A percentile compares a stretch with the other conserved stretches of the same genome.
phyloP scores from a whole-genome alignment of 257 asterid species.

The Solanum appendiculatum region DNA sequence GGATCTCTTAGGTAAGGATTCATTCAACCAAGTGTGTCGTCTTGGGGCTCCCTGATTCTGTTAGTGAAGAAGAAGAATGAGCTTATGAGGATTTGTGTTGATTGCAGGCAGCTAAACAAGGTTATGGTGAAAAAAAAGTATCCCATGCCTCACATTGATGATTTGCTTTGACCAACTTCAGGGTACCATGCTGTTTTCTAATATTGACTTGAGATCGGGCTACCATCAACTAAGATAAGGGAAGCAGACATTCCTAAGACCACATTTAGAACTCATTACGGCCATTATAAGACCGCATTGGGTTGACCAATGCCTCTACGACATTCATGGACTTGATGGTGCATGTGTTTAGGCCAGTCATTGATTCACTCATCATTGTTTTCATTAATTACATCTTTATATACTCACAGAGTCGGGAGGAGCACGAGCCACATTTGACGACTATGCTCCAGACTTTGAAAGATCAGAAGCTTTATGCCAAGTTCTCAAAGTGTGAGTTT shows the following conservation, averaged over 20 bases:
- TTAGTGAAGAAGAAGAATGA: too few species aligned
- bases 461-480: not conserved
- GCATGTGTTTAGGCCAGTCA: not conserved
- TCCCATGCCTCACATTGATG: not conserved
- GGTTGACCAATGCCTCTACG: not conserved
- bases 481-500: not conserved
- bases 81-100: not conserved
- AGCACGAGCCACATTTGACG: too few species aligned
- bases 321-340: not conserved
- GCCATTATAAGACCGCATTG: not conserved
- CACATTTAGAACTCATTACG: not conserved
- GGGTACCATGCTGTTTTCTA: not conserved
- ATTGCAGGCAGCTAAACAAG: not conserved
- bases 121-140: not conserved
- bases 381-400: not conserved
- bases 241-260: not conserved
- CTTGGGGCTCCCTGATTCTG: not conserved
- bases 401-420: not conserved
- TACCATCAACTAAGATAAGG: not conserved
- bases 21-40: too few species aligned
- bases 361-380: not conserved
- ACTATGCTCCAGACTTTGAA: too few species aligned
- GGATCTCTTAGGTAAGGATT: not conserved
- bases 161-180: not conserved
- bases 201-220: not conserved